Conservation (phyloP, 768 basidiomycete species). For the Russula vinacea region DNA sequence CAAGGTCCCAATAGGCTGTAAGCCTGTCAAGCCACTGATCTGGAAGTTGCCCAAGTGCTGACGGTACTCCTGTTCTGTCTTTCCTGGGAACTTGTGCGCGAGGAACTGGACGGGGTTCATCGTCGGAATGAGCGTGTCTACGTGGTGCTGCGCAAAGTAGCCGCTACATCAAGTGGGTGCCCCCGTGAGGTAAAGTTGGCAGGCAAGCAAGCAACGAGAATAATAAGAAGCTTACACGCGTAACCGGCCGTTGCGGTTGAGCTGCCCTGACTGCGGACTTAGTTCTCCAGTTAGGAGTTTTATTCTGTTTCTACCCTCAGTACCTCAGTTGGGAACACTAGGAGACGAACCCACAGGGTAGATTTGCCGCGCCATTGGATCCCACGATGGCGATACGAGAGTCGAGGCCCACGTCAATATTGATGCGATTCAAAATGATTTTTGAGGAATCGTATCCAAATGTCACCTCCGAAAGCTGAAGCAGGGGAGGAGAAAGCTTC, state of each 20-base stretch:
- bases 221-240: conserved; percentile 59
- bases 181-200: not conserved
- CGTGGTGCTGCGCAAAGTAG: conserved; percentile 94
- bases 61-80: conserved; percentile 94
- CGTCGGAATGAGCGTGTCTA: conserved; percentile 79
- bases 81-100: conserved; percentile 87
- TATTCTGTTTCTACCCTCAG: conserved; percentile 52
- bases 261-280: conserved; percentile 68
- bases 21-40: conserved; percentile 90
- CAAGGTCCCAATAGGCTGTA: conserved; percentile 88
- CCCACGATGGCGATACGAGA: conserved; percentile 94
- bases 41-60: conserved; percentile 95
- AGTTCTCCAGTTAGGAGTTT: conserved; percentile 88
- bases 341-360: conserved; percentile 60
- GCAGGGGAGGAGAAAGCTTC: conserved; percentile 92
- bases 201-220: not conserved
- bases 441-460: conserved; percentile 85
- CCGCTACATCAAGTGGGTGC: conserved; percentile 47
- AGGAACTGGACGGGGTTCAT: conserved; percentile 95
- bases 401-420: conserved; percentile 92
- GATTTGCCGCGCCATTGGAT: conserved; percentile 94
- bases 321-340: conserved; percentile 2
- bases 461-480: conserved; percentile 86
- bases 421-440: conserved; percentile 69
- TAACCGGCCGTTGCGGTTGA: conserved; percentile 87